Conservation (phyloP, 2,329 filamentous ascomycete genomes). For the Ilyonectria robusta region DNA sequence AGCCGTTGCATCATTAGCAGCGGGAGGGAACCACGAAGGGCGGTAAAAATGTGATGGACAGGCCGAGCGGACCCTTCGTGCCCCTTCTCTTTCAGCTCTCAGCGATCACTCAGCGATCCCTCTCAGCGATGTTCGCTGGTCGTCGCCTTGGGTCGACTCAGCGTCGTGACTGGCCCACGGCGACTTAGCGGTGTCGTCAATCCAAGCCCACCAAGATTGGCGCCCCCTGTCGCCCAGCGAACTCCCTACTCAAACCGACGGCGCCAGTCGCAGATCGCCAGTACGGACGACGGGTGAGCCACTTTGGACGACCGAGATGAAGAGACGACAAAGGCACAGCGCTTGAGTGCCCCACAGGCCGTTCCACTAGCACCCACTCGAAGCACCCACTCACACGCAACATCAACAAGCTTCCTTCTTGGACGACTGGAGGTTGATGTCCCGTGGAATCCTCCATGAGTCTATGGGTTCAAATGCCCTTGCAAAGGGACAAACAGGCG, state of each 20-base stretch:
- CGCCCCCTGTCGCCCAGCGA: constrained; percentile 33
- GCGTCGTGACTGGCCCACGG: constrained; percentile 8
- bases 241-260: constrained; percentile 34
- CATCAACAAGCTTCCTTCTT: constrained; percentile 5
- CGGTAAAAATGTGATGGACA: constrained; percentile 11
- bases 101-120: not conserved
- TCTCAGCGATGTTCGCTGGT: constrained; percentile 1
- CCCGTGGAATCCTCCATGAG: not conserved
- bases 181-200: constrained; percentile 4
- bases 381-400: constrained; percentile 8
- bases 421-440: constrained; percentile 5
- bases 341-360: constrained; percentile 41
- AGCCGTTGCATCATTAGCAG: not conserved
- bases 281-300: constrained; percentile 38
- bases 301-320: constrained; percentile 47
- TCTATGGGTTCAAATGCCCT: constrained; percentile 1
- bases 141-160: not conserved
- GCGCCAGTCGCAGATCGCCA: constrained; percentile 37
- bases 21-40: constrained; percentile 19
- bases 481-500: constrained; percentile 11
- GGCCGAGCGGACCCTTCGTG: constrained; percentile 5
- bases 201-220: constrained; percentile 39
- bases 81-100: not conserved
- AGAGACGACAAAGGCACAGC: constrained; percentile 37
- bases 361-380: constrained; percentile 23